These are phyloP conservation scores for Rubroshorea leprosula DNA, from an alignment of 345 rosid genomes.

Conservation along the genomic window DNA sequence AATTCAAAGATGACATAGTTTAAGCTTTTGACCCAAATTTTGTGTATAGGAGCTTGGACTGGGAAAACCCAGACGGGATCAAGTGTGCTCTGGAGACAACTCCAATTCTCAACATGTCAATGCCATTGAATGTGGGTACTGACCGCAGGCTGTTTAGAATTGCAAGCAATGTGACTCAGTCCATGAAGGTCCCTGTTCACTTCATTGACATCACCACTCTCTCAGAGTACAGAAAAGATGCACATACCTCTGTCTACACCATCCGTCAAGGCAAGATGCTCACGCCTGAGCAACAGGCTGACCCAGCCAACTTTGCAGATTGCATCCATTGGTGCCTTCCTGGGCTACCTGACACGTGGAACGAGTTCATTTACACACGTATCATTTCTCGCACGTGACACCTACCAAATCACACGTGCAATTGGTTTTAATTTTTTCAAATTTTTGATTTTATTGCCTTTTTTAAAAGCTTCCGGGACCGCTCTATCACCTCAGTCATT, in stretches of 20 bases:
- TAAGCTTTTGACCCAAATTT: background rate
- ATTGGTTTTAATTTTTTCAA: background rate
- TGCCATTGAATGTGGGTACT: conserved; percentile 60
- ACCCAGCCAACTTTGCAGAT: conserved; percentile 79
- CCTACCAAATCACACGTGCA: background rate
- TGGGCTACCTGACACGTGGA: conserved; percentile 92
- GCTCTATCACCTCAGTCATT: conserved; percentile 2
- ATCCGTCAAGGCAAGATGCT: conserved; percentile 78
- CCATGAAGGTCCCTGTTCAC: conserved; percentile 52
- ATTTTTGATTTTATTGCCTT: background rate
- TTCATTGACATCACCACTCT: conserved; percentile 67
- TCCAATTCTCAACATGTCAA: conserved; percentile 54
- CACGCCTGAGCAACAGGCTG: conserved; percentile 67
- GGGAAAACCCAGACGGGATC: conserved; percentile 78
- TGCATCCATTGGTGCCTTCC: conserved; percentile 99
- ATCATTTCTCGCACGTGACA: conserved; percentile 63
- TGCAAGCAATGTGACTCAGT: conserved; percentile 43
- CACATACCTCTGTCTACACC: conserved; percentile 79
- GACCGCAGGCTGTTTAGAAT: conserved; percentile 50
- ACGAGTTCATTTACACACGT: conserved; percentile 73
- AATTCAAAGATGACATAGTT: background rate
- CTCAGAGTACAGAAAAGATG: conserved; percentile 84
- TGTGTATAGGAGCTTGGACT: conserved; percentile 67
- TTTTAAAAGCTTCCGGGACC: background rate
- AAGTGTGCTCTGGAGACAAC: conserved; percentile 76